Base-by-base conservation (phyloP, 2,329 filamentous ascomycete species). In the Pseudogymnoascus sp. region DNA sequence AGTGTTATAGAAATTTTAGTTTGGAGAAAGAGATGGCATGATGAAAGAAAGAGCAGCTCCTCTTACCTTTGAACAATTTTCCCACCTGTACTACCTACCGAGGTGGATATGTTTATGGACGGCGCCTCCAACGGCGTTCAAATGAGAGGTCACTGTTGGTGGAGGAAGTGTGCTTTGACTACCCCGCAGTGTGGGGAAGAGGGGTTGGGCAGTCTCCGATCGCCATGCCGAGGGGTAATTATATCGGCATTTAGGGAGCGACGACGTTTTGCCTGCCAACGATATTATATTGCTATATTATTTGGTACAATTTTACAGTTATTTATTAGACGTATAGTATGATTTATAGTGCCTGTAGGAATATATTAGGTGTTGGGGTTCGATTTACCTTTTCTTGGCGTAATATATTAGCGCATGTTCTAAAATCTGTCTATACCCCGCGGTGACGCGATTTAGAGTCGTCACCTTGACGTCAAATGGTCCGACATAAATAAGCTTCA, bases 171-270 rank as follows among this genome's bases (percentile, higher is more conserved):
- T 34, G 16, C n/a, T 21, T 28, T 31, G 23, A 28, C 50, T 56
- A 56, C 50, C 50, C 50, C 50, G 50, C 50, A 56, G 50, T 56
- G 50, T 21, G 28, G 18, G 36, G 53, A 60, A 65, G 60, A 18
- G 61, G 59, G 31, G 18, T 50, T 14, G 44, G 25, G 60, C 64
- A 64, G 42, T 64, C 62, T 53, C 60, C 37, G 25, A 63, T 53
- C 31, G 12, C 31, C 56, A 64, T 44, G 36, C 60, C 64, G 56
- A 67, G 64, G 44, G 50, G 34, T 5, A 18, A 62, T 31, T 53
- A 53, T 8, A 56, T 56, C 50, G 50, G 50, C 16, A 56, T 21
- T 56, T 56, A 34, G 5, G n/a, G 34, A 11, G 5, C 16, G n/a
- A 18, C 50, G 10, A 18, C 50, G 2, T 18, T 18, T 12, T 56